phyloP scores from a whole-genome alignment of 257 asterid genomes.

The Solanum etuberosum region DNA sequence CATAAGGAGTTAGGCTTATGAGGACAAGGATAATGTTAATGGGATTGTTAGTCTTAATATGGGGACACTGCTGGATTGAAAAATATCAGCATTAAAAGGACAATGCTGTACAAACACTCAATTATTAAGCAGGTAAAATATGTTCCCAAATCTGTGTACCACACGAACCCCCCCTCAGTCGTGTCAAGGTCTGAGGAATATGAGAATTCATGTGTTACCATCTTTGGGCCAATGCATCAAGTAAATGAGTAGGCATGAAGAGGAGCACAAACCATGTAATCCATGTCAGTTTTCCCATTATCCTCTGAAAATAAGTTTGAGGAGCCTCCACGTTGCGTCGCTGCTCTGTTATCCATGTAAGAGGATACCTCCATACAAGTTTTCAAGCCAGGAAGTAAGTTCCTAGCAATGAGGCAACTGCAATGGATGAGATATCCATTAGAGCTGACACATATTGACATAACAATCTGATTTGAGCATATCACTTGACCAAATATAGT shows the following conservation, averaged over 20 bases:
- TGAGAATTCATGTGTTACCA: background rate
- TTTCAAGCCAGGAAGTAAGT: conserved; percentile 80
- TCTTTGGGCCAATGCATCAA: background rate
- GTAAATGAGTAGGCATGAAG: background rate
- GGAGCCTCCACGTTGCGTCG: conserved; percentile 38
- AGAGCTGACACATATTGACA: background rate
- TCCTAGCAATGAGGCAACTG: conserved; percentile 93
- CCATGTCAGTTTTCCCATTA: conserved; percentile 41
- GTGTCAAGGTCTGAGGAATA: background rate
- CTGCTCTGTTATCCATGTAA: conserved; percentile 65
- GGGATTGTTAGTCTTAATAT: background rate
- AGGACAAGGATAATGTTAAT: background rate
- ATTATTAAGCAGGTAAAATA: background rate
- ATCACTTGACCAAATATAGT: background rate
- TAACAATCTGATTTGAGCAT: background rate
- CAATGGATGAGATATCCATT: conserved; percentile 4
- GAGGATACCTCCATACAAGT: conserved; percentile 76
- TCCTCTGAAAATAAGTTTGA: conserved; percentile 38
- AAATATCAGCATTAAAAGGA: background rate
- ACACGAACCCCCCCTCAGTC: background rate
- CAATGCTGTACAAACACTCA: background rate
- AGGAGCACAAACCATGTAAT: conserved; percentile 42
- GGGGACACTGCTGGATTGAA: background rate
- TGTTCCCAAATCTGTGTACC: background rate
- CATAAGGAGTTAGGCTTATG: background rate